Base-by-base conservation (phyloP, 208 protist genomes). In the Tritrichomonas foetus region DNA sequence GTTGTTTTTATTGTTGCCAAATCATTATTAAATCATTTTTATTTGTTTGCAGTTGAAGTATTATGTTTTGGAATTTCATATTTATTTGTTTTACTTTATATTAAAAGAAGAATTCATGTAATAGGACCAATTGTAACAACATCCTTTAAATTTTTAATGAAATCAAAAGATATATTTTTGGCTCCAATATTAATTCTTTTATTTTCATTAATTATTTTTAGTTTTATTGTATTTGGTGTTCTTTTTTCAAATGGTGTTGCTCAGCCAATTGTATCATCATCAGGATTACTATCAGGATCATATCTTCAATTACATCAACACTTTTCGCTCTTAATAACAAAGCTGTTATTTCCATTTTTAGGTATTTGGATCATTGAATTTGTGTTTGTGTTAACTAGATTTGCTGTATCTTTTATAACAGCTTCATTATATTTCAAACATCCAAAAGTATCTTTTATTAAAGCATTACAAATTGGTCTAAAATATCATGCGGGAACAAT, bases 401-500 rank as follows among this genome's bases (percentile, higher is more conserved):
- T 57, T 2, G 0, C 78, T 39, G 47, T 89, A 1, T 53, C 78
- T 33, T 53, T 27, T 1, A 57, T 89, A 39, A 47, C 47, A 36
- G 33, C 16, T 5, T 14, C 22, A 27, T 57, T 57, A 57, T 89
- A 61, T 57, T 89, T 89, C 30, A 25, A 89, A 22, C 33, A 57
- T n/a, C 16, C 53, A 9, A 16, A 27, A 20, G 47, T 47, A 9
- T 22, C 41, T 39, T 89, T 89, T 53, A 57, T 27, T 39, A n/a
- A 89, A 61, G 53, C 78, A 57, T 44, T 89, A 13, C 2, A 33
- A 0, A 16, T 53, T 57, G 57, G 53, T 61, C 20, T 89, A 11
- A 53, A n/a, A 39, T 89, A 89, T 89, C 78, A 89, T 57, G 25
- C 47, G 39, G 78, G 78, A 53, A 89, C 78, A 33, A 20, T 89